Evolutionary conservation across 805 yeast species (phyloP).

Genomic region (Debaryomyces hansenii): DNA sequence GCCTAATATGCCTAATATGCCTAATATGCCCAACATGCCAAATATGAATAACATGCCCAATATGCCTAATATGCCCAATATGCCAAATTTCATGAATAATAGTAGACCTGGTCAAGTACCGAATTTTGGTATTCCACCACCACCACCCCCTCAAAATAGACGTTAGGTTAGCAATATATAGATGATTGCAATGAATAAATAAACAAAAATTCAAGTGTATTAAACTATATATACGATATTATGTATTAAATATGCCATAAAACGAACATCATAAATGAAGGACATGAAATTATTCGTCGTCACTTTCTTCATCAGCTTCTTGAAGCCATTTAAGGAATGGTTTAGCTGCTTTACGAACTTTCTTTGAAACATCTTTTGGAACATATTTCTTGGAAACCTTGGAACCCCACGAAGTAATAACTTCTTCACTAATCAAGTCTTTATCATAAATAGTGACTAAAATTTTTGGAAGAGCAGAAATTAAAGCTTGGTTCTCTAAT

Average conservation of each 20-base stretch:
- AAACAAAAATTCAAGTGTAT: neutral
- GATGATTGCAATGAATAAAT: neutral
- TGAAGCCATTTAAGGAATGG: conserved; percentile 94
- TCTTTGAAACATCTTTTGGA: conserved; percentile 86
- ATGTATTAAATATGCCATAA: conserved; percentile 1
- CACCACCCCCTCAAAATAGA: conserved; percentile 17
- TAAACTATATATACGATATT: neutral
- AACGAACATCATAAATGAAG: neutral
- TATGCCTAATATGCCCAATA: conserved; percentile 19
- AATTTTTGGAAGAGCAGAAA: conserved; percentile 76
- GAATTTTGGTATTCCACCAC: conserved; percentile 11
- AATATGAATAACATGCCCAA: conserved; percentile 1
- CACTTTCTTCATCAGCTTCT: conserved; percentile 85
- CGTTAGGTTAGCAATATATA: neutral
- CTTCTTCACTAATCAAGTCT: conserved; percentile 84
- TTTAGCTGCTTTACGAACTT: conserved; percentile 93
- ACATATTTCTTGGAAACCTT: conserved; percentile 92
- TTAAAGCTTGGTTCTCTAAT: conserved; percentile 66
- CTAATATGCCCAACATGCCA: conserved; percentile 20
- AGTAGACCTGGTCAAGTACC: conserved; percentile 5
- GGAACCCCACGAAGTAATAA: conserved; percentile 79
- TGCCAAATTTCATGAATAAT: conserved; percentile 23
- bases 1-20: conserved; percentile 22
- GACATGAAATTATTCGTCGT: conserved; percentile 48
- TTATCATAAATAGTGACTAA: conserved; percentile 77